Conservation (phyloP, 78 protist species). For the Speleostelium caveatum region DNA sequence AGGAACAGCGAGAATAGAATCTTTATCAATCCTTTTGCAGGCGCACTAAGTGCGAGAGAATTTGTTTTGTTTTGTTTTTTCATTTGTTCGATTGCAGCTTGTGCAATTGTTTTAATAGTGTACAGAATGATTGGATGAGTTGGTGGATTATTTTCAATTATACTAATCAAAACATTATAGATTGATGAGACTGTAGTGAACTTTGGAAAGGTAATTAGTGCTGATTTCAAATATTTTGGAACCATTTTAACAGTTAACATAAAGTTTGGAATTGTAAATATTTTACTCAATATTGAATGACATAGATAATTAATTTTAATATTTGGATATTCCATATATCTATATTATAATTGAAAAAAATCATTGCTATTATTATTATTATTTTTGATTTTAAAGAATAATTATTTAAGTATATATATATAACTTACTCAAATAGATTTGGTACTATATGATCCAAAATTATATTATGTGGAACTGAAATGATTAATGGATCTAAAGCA, state of each 20-base stretch:
- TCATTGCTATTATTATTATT: not conserved
- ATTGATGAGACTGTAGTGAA: slow-evolving; percentile 38
- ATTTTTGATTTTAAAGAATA: not conserved
- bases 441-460: slow-evolving; percentile 61
- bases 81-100: slow-evolving; percentile 1
- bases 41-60: not conserved
- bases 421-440: slow-evolving; percentile 64
- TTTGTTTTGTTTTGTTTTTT: not conserved
- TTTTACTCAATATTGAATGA: slow-evolving; percentile 22
- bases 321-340: slow-evolving; percentile 77
- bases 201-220: slow-evolving; percentile 50
- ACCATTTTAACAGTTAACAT: slow-evolving; percentile 47
- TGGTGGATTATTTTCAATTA: slow-evolving; percentile 61
- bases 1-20: slow-evolving; percentile 20
- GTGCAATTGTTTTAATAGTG: slow-evolving; percentile 21
- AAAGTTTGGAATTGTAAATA: slow-evolving; percentile 58
- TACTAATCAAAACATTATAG: slow-evolving; percentile 39
- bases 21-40: slow-evolving; percentile 37
- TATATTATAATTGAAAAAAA: not conserved
- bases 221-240: slow-evolving; percentile 30
- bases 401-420: not conserved
- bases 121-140: slow-evolving; percentile 61
- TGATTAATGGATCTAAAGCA: slow-evolving; percentile 26
- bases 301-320: slow-evolving; percentile 17
- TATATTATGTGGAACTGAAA: slow-evolving; percentile 40